Evolutionary conservation across 169 alveolate species (phyloP), one percentile per base, ranked within the genome.

Genomic region (Plasmodium chabaudi): DNA sequence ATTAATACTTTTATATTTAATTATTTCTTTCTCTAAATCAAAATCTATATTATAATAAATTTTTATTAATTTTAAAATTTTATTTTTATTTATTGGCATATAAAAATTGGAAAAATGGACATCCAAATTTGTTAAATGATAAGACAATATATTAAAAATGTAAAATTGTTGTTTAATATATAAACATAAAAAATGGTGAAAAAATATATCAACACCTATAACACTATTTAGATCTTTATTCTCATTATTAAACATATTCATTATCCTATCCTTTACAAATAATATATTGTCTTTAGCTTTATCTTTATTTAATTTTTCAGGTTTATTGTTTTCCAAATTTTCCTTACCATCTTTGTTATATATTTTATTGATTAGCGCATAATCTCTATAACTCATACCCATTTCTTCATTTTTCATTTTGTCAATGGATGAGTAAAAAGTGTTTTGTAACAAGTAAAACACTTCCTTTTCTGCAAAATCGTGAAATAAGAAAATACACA

Each of bases 131-230:
- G 61, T 64, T 56, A 77, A 64, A 27, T 77, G 88, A 23, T 77
- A 69, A 21, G 88, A 61, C 34, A 77, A 77, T 39, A 77, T 77
- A 21, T 77, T 63, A 77, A 77, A 77, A 13, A 77, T 27, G 21
- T 77, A 77, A 77, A 77, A 77, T 34, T 77, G 88, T 44, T 77
- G 88, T 65, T 77, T 61, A 63, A 77, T 64, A 68, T 77, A 77
- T 64, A 77, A 63, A 47, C 88, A 77, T 47, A 77, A 64, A 77
- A 77, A 77, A 63, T 64, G 27, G 21, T 77, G 77, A 39, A 77
- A 77, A 53, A 77, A 64, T 17, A 77, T 64, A 64, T 77, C 65
- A 13, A n/a, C 53, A n/a, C 74, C 65, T 13, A 23, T 23, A 34
- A 34, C 4, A 55, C 65, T 63, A 25, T 64, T 67, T 56, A 19